Conservation (phyloP, 2,329 filamentous ascomycete species). For the Penicillium sp. region DNA sequence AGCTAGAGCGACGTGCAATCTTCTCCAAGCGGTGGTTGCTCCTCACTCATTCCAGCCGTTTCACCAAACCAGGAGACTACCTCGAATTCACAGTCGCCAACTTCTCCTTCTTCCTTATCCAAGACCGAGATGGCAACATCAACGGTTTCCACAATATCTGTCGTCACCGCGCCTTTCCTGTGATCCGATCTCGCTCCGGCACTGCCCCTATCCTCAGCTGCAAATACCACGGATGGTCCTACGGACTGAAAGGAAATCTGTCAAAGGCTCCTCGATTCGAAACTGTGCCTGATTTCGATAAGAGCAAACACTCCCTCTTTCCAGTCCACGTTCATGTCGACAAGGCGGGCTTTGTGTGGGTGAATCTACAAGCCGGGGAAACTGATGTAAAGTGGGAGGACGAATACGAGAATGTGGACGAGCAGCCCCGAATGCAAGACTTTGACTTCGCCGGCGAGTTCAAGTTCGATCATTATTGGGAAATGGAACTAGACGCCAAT, state of each 20-base stretch:
- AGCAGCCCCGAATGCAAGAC: conserved; percentile 23
- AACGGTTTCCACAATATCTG: conserved; percentile 29
- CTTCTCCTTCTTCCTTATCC: conserved; percentile 16
- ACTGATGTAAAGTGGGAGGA: conserved; percentile 23
- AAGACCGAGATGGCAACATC: conserved; percentile 15
- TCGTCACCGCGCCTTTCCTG: conserved; percentile 24
- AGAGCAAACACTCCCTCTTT: conserved; percentile 18
- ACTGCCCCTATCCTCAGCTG: conserved; percentile 21
- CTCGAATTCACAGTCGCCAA: conserved; percentile 19
- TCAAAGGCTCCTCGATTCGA: conserved; percentile 28
- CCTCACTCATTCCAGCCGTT: conserved; percentile 21
- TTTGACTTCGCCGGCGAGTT: conserved; percentile 26
- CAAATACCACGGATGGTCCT: conserved; percentile 31
- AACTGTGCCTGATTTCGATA: conserved; percentile 20
- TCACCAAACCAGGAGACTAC: conserved; percentile 25
- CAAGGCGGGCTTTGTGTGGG: conserved; percentile 26
- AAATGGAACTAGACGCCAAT: conserved; percentile 26
- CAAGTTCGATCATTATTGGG: conserved; percentile 27
- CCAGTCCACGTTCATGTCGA: conserved; percentile 24
- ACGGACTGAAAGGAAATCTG: conserved; percentile 25
- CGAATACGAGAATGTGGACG: conserved; percentile 19
- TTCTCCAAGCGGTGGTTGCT: conserved; percentile 29
- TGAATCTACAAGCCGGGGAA: conserved; percentile 22
- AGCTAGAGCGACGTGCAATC: conserved; percentile 28
- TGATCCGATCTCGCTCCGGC: conserved; percentile 17